Percentiles rank a stretch among this genome's conserved stretches.
These are phyloP conservation scores for Isoetes taiwanensis DNA, from an alignment of 75 land plant genomes.

Conservation along the genomic window DNA sequence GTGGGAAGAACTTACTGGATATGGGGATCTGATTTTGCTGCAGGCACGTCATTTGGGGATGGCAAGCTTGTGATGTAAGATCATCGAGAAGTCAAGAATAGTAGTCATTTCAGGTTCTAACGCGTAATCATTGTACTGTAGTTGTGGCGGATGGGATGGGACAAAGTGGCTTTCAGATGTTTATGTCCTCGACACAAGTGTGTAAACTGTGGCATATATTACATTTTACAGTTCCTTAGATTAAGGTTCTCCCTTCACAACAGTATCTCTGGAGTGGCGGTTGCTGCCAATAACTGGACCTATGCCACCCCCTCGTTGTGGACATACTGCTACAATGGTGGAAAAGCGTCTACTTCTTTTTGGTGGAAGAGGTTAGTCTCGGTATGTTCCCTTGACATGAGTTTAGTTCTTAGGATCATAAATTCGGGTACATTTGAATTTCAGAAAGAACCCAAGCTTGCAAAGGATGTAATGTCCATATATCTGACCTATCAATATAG, in stretches of 20 bases:
- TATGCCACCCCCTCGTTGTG: slow-evolving; percentile 87
- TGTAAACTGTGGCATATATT: slow-evolving; percentile 2
- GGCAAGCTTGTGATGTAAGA: slow-evolving; percentile 83
- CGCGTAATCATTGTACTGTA: slow-evolving; percentile 17
- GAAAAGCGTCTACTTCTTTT: slow-evolving; percentile 87
- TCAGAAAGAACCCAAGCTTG: too few relatives aligned
- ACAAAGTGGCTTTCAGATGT: slow-evolving; percentile 95
- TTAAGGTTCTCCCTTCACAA: background rate
- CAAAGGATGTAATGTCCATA: too few relatives aligned
- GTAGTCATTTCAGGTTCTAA: too few relatives aligned
- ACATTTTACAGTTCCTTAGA: background rate
- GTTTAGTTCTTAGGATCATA: too few relatives aligned
- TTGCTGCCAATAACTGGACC: slow-evolving; percentile 61
- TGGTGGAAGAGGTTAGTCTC: slow-evolving; percentile 80
- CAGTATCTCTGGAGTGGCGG: slow-evolving; percentile 92
- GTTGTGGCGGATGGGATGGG: slow-evolving; percentile 99
- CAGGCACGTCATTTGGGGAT: slow-evolving; percentile 82
- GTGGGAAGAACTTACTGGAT: slow-evolving; percentile 84
- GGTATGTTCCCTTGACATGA: too few relatives aligned
- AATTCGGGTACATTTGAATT: too few relatives aligned
- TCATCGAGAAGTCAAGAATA: too few relatives aligned
- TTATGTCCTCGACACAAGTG: slow-evolving; percentile 88
- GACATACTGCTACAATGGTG: slow-evolving; percentile 89
- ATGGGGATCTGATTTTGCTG: slow-evolving; percentile 91
- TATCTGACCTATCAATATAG: too few relatives aligned